Evolutionary conservation across 768 basidiomycete species (phyloP).

Genomic region (Omphalotus guepiniiformis): DNA sequence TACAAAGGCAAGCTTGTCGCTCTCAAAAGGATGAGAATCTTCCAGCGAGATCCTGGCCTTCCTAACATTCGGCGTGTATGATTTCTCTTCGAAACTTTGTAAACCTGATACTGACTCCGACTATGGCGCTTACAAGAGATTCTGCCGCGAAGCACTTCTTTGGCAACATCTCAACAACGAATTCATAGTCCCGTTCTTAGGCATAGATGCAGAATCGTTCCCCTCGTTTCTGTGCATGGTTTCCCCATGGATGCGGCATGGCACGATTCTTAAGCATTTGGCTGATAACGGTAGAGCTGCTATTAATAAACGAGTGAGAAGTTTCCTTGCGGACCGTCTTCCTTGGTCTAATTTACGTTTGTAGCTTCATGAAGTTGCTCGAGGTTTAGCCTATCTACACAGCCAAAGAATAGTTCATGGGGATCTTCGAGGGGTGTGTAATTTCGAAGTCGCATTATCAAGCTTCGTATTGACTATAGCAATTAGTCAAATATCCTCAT

Average conservation of each 20-base stretch:
- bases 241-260: conserved; percentile 8
- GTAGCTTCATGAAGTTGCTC: not conserved
- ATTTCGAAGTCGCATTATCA: not conserved
- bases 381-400: not conserved
- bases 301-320: not conserved
- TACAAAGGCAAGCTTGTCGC: not conserved
- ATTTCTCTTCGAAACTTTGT: not conserved
- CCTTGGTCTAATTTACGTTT: not conserved
- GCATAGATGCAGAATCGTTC: not conserved
- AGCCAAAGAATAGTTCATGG: not conserved
- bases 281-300: not conserved
- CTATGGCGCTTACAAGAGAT: not conserved
- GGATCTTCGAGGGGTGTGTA: not conserved
- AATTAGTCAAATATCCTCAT: conserved; percentile 17
- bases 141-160: conserved; percentile 5
- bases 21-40: not conserved
- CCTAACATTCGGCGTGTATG: conserved; percentile 17
- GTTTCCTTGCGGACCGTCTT: not conserved
- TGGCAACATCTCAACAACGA: not conserved
- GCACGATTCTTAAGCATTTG: not conserved
- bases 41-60: conserved; percentile 12
- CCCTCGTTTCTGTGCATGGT: conserved; percentile 7
- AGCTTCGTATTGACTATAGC: not conserved
- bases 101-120: not conserved
- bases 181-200: not conserved